phyloP scores from a whole-genome alignment of 73 alveolate genomes.

The Breviolum minutum region DNA sequence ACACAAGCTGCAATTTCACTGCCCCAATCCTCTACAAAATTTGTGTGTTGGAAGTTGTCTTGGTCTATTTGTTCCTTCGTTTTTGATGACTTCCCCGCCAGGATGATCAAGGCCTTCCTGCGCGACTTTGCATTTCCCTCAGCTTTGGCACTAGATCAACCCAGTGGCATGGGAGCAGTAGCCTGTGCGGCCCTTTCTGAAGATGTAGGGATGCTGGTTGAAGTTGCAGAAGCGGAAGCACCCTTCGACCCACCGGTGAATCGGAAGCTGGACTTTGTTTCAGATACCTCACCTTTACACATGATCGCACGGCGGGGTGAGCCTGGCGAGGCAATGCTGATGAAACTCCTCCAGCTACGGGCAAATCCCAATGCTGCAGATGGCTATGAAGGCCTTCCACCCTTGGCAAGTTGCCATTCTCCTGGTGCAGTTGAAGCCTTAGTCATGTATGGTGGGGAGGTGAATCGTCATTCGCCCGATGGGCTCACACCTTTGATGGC shows the following conservation, averaged over 20 bases:
- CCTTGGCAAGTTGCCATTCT: neutral
- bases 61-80: too few relatives aligned
- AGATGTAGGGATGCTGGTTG: neutral
- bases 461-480: neutral
- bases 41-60: too few relatives aligned
- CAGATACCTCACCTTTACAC: neutral
- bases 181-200: neutral
- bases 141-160: neutral
- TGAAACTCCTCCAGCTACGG: neutral
- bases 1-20: too few relatives aligned
- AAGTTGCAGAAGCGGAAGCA: neutral
- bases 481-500: slow-evolving; percentile 1
- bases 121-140: neutral
- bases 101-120: neutral
- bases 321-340: neutral
- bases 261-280: neutral
- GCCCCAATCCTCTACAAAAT: too few relatives aligned
- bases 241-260: neutral
- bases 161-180: slow-evolving; percentile 4
- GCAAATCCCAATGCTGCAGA: neutral
- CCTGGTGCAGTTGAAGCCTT: neutral
- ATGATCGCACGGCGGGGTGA: neutral
- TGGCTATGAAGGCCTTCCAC: neutral
- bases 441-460: neutral
- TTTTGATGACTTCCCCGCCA: neutral